Base-by-base conservation (phyloP, 148 eudicot species). In the Heliosperma pusillum region DNA sequence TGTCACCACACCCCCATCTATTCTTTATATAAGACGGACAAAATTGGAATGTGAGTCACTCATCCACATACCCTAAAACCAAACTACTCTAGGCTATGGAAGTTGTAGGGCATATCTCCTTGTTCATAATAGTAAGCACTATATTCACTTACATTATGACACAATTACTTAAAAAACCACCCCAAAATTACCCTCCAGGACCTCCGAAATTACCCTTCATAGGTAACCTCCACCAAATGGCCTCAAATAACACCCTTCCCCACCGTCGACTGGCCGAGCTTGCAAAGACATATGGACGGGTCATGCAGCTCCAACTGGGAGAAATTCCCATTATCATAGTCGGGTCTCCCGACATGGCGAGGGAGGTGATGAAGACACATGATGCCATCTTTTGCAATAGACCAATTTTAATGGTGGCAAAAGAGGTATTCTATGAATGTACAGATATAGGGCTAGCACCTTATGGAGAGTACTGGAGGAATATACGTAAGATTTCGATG, bases 381-480 rank as follows among this genome's bases (percentile, higher is more conserved):
- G 83, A 81, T 33, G 26, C 71, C 44, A 72, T 27, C 10, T 81
- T 81, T 0, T 73, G 77, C 2, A 69, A 33, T 59, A 69, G 78
- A 15, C 80, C 78, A 0, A 71, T 52, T 0, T 4, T 56, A 5
- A 67, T 78, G 33, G 63, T 58, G 15, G 65, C 21, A 19, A 63
- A 52, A 30, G 60, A 50, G 25, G 17, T 77, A 29, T n/a, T 27
- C 12, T 81, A 77, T 19, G 67, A 24, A 4, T 61, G 61, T 22
- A 29, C 74, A 8, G 76, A 64, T 22, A 68, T 81, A 2, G 75
- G n/a, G 11, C 71, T 63, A 7, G 70, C 83, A 1, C 83, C 80
- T 3, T 77, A 77, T 16, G 83, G 83, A 0, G 74, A 81, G 22
- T 81, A 77, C 42, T 81, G 80, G 80, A 67, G 78, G 17, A 69